phyloP scores from a whole-genome alignment of 306 rosid genomes.

The Dalbergia oliveri region DNA sequence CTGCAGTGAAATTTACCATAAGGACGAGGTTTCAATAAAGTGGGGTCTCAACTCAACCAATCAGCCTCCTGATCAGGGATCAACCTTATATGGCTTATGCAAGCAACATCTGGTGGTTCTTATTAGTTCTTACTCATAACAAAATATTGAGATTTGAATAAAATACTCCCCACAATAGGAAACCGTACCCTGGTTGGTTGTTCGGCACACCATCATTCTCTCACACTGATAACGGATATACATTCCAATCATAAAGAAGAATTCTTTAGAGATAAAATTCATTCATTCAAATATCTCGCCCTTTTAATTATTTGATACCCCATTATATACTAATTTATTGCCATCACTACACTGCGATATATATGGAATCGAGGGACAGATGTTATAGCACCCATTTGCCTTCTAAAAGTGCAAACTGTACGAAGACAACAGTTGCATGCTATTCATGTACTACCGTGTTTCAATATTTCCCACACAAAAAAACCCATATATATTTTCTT shows the following conservation, averaged over 20 bases:
- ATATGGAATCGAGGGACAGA: not conserved
- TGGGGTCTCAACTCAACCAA: slow-evolving; percentile 21
- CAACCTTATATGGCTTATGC: not conserved
- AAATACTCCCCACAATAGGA: not conserved
- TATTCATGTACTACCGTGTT: slow-evolving; percentile 24
- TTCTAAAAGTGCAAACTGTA: not conserved
- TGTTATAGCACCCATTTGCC: not conserved
- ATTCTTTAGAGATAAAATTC: not conserved
- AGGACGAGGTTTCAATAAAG: slow-evolving; percentile 20
- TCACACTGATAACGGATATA: not conserved
- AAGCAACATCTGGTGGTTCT: slow-evolving; percentile 27
- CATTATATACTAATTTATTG: slow-evolving; percentile 6
- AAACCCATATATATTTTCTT: not conserved
- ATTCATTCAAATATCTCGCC: not conserved
- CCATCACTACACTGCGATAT: not conserved
- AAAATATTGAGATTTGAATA: not conserved
- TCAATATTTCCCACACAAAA: slow-evolving; percentile 22
- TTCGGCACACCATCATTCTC: not conserved
- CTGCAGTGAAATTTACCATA: too few relatives aligned
- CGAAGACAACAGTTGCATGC: slow-evolving; percentile 28
- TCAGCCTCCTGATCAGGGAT: slow-evolving; percentile 6
- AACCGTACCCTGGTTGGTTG: not conserved
- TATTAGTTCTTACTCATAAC: too few relatives aligned
- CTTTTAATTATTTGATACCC: not conserved
- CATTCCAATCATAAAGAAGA: not conserved